Percentiles rank a stretch among this genome's conserved stretches.
phyloP scores from a whole-genome alignment of 768 basidiomycete genomes.

The Gelatoporia subvermispora region DNA sequence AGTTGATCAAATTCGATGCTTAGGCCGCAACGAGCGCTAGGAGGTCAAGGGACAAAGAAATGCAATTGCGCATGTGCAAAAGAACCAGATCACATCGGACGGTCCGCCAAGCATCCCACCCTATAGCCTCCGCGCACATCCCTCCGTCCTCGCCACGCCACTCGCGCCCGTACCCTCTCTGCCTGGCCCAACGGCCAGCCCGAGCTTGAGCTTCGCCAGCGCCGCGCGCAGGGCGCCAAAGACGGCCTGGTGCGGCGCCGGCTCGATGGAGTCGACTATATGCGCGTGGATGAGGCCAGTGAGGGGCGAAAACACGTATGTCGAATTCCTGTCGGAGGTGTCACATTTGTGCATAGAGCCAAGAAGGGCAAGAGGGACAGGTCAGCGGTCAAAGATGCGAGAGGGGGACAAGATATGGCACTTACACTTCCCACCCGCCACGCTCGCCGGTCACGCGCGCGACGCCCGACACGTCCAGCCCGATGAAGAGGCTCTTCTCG shows the following conservation, averaged over 20 bases:
- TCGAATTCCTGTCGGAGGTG: slow-evolving; percentile 59
- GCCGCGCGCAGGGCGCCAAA: slow-evolving; percentile 49
- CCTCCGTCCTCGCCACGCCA: not conserved
- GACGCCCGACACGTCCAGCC: slow-evolving; percentile 50
- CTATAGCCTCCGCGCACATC: too few relatives aligned
- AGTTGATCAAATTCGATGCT: too few relatives aligned
- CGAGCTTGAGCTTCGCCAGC: slow-evolving; percentile 12
- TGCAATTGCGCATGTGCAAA: too few relatives aligned
- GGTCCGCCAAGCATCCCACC: too few relatives aligned
- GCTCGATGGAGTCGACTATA: slow-evolving; percentile 69
- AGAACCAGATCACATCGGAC: too few relatives aligned
- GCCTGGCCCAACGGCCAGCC: slow-evolving; percentile 3
- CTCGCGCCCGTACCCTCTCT: not conserved
- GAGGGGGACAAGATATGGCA: slow-evolving; percentile 7
- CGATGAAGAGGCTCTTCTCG: slow-evolving; percentile 56
- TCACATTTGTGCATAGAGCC: not conserved
- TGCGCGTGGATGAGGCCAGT: slow-evolving; percentile 64
- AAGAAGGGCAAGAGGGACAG: not conserved
- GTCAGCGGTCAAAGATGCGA: not conserved
- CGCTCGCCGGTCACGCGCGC: slow-evolving; percentile 58
- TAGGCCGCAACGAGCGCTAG: too few relatives aligned
- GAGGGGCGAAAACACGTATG: slow-evolving; percentile 66
- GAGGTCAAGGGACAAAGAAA: too few relatives aligned
- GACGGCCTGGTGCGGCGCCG: slow-evolving; percentile 67
- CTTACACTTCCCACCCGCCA: slow-evolving; percentile 75